phyloP scores from a whole-genome alignment of 2,329 filamentous ascomycete genomes.

The Cercospora berteroae region DNA sequence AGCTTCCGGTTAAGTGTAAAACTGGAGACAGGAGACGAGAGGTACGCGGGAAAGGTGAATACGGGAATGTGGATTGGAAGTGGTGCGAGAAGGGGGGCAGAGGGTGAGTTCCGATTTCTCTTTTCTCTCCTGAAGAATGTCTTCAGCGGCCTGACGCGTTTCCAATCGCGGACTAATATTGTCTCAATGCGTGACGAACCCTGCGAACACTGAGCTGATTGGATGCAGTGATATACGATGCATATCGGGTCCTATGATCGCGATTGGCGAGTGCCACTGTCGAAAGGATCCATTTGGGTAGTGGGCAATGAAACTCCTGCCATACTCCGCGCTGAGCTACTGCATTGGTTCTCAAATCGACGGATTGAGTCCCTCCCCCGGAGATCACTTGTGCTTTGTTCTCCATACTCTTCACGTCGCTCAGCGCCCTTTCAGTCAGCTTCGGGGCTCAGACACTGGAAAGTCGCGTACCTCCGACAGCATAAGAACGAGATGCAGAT shows the following conservation, averaged over 20 bases:
- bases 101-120: constrained; percentile 17
- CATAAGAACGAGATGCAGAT: neutral
- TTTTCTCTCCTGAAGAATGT: neutral
- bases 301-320: neutral
- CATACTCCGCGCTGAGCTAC: neutral
- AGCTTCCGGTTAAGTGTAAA: constrained; percentile 18
- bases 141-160: neutral
- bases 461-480: neutral
- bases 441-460: neutral
- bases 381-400: neutral
- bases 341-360: neutral
- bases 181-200: neutral
- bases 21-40: constrained; percentile 23
- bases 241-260: constrained; percentile 16
- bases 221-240: constrained; percentile 23
- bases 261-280: neutral
- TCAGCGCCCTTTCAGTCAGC: neutral
- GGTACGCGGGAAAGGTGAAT: constrained; percentile 20
- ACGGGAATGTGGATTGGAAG: constrained; percentile 22
- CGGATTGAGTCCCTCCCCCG: neutral
- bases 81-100: constrained; percentile 19
- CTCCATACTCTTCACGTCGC: neutral
- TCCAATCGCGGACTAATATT: neutral
- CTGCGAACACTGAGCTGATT: neutral
- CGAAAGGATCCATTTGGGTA: neutral